Percentiles rank a stretch among this genome's conserved stretches.
Evolutionary conservation across 2,329 filamentous ascomycete species (phyloP).

Genomic region (Phaeophleospora eucalypticola): DNA sequence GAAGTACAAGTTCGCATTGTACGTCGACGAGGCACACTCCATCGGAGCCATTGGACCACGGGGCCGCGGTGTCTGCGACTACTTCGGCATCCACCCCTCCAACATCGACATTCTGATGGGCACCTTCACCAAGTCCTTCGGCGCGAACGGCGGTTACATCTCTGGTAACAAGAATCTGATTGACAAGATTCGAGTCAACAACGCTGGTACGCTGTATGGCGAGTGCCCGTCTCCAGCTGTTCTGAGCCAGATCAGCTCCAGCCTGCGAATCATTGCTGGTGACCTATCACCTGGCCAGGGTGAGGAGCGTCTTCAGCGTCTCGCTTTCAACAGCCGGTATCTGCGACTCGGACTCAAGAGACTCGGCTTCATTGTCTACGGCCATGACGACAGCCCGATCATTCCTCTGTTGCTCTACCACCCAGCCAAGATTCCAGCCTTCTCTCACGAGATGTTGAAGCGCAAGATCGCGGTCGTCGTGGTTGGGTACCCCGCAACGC

Average conservation of each 20-base stretch:
- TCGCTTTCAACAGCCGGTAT: constrained; percentile 97
- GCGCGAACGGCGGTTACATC: constrained; percentile 94
- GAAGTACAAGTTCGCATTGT: constrained; percentile 95
- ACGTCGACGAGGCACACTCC: constrained; percentile 94
- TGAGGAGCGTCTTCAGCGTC: constrained; percentile 88
- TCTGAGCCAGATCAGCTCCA: constrained; percentile 82
- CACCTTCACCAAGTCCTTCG: constrained; percentile 96
- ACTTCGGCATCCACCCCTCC: constrained; percentile 82
- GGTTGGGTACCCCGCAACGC: constrained; percentile 94
- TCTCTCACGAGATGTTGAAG: constrained; percentile 97
- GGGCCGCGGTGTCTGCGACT: constrained; percentile 93
- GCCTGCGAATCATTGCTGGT: constrained; percentile 82
- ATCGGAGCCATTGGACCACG: constrained; percentile 85
- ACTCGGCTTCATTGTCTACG: constrained; percentile 92
- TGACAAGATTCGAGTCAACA: constrained; percentile 81
- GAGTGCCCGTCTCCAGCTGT: constrained; percentile 86
- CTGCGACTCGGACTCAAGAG: constrained; percentile 96
- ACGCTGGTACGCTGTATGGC: constrained; percentile 80
- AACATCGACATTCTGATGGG: constrained; percentile 97
- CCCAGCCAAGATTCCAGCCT: constrained; percentile 97
- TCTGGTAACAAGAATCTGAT: constrained; percentile 86
- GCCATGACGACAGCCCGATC: constrained; percentile 96
- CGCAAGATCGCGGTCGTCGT: constrained; percentile 97
- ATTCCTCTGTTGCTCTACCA: constrained; percentile 93
- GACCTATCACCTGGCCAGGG: constrained; percentile 87